Evolutionary conservation across 2,329 filamentous ascomycete genomes (phyloP).

Genomic region (Pestalotiopsis sp.): DNA sequence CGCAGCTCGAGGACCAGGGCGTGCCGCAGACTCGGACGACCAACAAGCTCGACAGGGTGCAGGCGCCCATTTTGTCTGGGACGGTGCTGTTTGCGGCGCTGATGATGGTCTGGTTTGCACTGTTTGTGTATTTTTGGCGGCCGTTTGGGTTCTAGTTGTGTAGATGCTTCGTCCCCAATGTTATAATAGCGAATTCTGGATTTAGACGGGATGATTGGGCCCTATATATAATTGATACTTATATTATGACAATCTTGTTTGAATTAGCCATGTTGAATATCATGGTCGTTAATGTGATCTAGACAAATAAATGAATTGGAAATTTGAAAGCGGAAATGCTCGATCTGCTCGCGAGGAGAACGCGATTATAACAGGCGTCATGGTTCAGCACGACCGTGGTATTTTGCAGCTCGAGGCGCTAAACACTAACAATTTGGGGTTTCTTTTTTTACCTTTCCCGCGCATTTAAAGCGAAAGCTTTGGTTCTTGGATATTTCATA

Average conservation of each 20-base stretch:
- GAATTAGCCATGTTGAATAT: no score
- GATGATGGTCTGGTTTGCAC: neutral
- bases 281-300: no score
- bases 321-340: neutral
- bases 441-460: neutral
- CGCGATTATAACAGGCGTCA: neutral
- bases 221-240: neutral
- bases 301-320: no score
- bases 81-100: neutral
- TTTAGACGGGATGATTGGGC: neutral
- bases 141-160: neutral
- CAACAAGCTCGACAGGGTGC: conserved; percentile 14
- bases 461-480: neutral
- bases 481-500: no score
- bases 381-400: neutral
- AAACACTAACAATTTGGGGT: neutral
- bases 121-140: conserved; percentile 12
- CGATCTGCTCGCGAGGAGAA: neutral
- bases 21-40: conserved; percentile 22
- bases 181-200: neutral
- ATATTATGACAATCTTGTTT: neutral
- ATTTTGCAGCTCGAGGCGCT: neutral
- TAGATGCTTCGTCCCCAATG: neutral
- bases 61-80: neutral
- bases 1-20: conserved; percentile 23